Conservation (phyloP, 805 yeast genomes). For the Nakazawaea wickerhamii region DNA sequence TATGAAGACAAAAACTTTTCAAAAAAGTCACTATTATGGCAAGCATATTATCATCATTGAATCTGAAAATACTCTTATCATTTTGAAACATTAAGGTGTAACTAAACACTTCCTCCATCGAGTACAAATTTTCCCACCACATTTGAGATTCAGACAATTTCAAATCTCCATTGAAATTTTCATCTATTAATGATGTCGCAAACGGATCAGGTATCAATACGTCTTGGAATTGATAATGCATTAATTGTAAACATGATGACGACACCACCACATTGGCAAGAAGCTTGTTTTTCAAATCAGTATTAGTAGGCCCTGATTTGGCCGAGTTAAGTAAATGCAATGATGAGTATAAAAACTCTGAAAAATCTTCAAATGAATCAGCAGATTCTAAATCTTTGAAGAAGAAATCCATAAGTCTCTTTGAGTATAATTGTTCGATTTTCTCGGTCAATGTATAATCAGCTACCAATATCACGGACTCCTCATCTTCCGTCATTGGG, state of each 20-base stretch:
- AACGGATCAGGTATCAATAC: slow-evolving; percentile 15
- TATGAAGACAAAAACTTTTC: slow-evolving; percentile 42
- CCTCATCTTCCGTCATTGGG: slow-evolving; percentile 4
- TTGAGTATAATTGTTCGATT: slow-evolving; percentile 1
- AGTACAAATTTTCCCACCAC: slow-evolving; percentile 34
- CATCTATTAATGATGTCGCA: slow-evolving; percentile 8
- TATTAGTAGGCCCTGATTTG: slow-evolving; percentile 10
- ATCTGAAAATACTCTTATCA: slow-evolving; percentile 51
- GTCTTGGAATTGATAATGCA: slow-evolving; percentile 18
- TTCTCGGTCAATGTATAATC: background rate
- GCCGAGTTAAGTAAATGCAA: background rate
- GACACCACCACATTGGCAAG: slow-evolving; percentile 22
- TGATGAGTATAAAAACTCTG: slow-evolving; percentile 7
- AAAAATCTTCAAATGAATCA: background rate
- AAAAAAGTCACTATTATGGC: slow-evolving; percentile 40
- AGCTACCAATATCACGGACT: slow-evolving; percentile 8
- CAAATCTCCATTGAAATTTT: slow-evolving; percentile 17
- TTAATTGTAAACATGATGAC: slow-evolving; percentile 17
- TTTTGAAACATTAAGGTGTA: slow-evolving; percentile 63
- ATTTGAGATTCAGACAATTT: slow-evolving; percentile 14
- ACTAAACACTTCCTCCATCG: slow-evolving; percentile 58
- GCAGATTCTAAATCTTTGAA: background rate
- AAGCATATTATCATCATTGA: slow-evolving; percentile 35
- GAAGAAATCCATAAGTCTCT: background rate
- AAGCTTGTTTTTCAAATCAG: slow-evolving; percentile 17